A percentile compares a stretch with the other conserved stretches of the same genome.
phyloP scores from a whole-genome alignment of 1,284 basidiomycete genomes.

The Agroathelia rolfsii region DNA sequence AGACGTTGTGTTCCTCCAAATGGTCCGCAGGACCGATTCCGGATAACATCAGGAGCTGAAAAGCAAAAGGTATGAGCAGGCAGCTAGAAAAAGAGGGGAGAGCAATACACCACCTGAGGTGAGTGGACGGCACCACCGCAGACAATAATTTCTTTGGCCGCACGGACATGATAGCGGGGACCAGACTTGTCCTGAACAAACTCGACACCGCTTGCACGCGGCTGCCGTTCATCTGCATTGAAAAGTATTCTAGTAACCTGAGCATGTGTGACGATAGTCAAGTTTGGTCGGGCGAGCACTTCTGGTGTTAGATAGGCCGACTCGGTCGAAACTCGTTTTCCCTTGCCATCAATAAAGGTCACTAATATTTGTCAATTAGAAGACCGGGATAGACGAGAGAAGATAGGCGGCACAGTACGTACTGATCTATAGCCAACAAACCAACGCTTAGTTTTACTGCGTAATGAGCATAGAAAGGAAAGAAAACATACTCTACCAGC shows the following conservation, averaged over 20 bases:
- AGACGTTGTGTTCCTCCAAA: slow-evolving; percentile 18
- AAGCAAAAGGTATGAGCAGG: background rate
- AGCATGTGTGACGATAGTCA: slow-evolving; percentile 45
- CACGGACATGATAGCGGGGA: slow-evolving; percentile 23
- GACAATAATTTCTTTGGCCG: slow-evolving; percentile 19
- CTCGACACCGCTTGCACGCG: slow-evolving; percentile 53
- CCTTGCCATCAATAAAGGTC: slow-evolving; percentile 47
- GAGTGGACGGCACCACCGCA: slow-evolving; percentile 21
- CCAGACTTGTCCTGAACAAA: slow-evolving; percentile 30
- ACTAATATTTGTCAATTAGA: slow-evolving; percentile 26
- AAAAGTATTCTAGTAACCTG: slow-evolving; percentile 51
- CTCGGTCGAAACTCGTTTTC: slow-evolving; percentile 49
- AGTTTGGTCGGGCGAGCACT: slow-evolving; percentile 50
- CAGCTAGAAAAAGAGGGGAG: slow-evolving; percentile 9
- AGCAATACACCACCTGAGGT: slow-evolving; percentile 18
- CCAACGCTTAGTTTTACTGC: too few species aligned
- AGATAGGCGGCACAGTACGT: slow-evolving; percentile 13
- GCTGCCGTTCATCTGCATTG: slow-evolving; percentile 35
- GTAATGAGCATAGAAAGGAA: too few species aligned
- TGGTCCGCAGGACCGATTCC: slow-evolving; percentile 22
- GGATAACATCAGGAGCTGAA: slow-evolving; percentile 59
- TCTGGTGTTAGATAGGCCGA: slow-evolving; percentile 53
- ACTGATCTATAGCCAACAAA: slow-evolving; percentile 27
- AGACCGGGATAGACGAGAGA: too few species aligned
- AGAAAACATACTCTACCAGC: slow-evolving; percentile 36